phyloP scores from a whole-genome alignment of 2,329 filamentous ascomycete genomes.

The Atkinsonella texensis region DNA sequence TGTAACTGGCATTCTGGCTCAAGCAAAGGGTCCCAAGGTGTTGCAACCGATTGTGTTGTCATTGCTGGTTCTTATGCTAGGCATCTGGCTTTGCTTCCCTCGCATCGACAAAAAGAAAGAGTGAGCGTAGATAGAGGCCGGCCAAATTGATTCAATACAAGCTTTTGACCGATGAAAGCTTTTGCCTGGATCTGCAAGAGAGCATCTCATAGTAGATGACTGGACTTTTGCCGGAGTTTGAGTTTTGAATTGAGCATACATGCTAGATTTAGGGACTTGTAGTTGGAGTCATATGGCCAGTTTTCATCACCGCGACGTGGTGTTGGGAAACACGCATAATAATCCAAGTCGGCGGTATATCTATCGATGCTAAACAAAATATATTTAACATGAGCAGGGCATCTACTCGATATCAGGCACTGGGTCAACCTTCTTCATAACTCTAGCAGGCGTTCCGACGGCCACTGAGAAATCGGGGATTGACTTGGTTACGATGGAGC shows the following conservation, averaged over 20 bases:
- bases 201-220: too few species aligned
- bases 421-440: slow-evolving; percentile 33
- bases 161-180: too few species aligned
- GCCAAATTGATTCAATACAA: too few species aligned
- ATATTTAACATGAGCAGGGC: background rate
- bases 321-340: background rate
- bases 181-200: too few species aligned
- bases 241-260: too few species aligned
- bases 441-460: slow-evolving; percentile 34
- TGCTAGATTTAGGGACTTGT: too few species aligned
- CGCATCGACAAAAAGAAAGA: slow-evolving; percentile 28
- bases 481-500: slow-evolving; percentile 36
- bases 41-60: slow-evolving; percentile 38
- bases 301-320: too few species aligned
- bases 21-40: slow-evolving; percentile 33
- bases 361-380: background rate
- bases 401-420: slow-evolving; percentile 18
- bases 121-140: slow-evolving; percentile 6
- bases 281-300: too few species aligned
- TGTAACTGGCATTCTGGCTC: slow-evolving; percentile 50
- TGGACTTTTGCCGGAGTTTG: too few species aligned
- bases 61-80: slow-evolving; percentile 23
- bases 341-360: background rate
- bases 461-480: slow-evolving; percentile 36
- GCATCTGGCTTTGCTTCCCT: slow-evolving; percentile 26